Conservation (phyloP, 257 asterid genomes). For the Nicotiana tomentosiformis region DNA sequence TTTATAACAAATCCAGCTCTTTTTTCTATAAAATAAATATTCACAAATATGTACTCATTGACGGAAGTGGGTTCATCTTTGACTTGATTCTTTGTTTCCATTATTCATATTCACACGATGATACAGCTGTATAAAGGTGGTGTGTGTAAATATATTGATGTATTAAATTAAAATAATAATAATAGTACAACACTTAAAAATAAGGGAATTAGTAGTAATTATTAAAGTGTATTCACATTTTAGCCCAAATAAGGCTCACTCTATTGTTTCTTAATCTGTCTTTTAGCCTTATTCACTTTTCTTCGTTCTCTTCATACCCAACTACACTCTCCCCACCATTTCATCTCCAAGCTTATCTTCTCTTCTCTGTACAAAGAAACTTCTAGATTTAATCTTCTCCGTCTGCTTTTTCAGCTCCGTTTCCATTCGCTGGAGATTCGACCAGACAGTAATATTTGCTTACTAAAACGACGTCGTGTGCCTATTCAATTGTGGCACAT, state of each 20-base stretch:
- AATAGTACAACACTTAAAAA: background rate
- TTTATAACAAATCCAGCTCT: too few relatives aligned
- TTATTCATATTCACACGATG: too few relatives aligned
- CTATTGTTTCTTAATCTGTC: background rate
- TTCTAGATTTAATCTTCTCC: background rate
- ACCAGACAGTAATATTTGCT: background rate
- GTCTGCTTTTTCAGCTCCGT: background rate
- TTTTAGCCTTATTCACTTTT: background rate
- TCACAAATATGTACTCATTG: too few relatives aligned
- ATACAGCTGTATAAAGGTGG: too few relatives aligned
- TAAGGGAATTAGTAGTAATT: background rate
- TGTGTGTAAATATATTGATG: too few relatives aligned
- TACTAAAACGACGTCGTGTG: background rate
- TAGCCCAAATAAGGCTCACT: background rate
- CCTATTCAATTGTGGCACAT: background rate
- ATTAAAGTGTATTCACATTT: background rate
- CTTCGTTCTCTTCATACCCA: background rate
- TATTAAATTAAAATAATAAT: too few relatives aligned
- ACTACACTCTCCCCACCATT: background rate
- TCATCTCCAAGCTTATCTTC: background rate
- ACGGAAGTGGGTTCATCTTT: too few relatives aligned
- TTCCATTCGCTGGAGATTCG: background rate
- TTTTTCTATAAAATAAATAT: too few relatives aligned
- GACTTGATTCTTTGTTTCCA: too few relatives aligned
- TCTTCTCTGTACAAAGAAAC: background rate